phyloP scores from a whole-genome alignment of 2,329 filamentous ascomycete species.

The Colletotrichum sp. region DNA sequence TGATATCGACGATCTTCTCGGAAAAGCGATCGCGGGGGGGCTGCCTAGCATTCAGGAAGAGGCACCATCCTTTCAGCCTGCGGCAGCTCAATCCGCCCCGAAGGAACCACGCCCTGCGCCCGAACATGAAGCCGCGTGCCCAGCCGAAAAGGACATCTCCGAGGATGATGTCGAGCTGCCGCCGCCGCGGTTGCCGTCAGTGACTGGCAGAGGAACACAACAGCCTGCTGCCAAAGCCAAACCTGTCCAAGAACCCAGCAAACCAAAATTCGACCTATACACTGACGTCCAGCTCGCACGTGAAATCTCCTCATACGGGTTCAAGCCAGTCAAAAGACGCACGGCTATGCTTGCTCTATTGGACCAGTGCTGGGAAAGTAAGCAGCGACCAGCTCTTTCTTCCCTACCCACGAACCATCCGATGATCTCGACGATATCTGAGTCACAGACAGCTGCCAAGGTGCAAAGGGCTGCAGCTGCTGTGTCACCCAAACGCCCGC shows the following conservation, averaged over 20 bases:
- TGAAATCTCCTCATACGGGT: conserved; percentile 69
- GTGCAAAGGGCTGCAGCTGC: conserved; percentile 16
- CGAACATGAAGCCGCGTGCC: neutral
- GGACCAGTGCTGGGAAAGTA: conserved; percentile 73
- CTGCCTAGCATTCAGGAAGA: neutral
- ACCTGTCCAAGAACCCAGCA: neutral
- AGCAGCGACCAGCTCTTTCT: conserved; percentile 33
- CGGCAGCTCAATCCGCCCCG: neutral
- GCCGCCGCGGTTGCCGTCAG: neutral
- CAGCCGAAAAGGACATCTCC: neutral
- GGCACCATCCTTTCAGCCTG: neutral
- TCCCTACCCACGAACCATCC: conserved; percentile 24
- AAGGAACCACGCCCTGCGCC: neutral
- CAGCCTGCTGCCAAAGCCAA: neutral
- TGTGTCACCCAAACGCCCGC: conserved; percentile 36
- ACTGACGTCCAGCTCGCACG: conserved; percentile 68
- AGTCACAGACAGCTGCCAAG: neutral
- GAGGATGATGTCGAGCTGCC: neutral
- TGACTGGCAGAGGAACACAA: neutral
- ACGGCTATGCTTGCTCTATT: conserved; percentile 73
- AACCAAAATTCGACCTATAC: conserved; percentile 65
- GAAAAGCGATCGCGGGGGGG: neutral
- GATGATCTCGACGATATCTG: conserved; percentile 3
- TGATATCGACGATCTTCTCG: conserved; percentile 13
- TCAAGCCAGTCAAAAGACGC: conserved; percentile 74